phyloP scores from a whole-genome alignment of 441 rosid species.

The Aleurites moluccanus region DNA sequence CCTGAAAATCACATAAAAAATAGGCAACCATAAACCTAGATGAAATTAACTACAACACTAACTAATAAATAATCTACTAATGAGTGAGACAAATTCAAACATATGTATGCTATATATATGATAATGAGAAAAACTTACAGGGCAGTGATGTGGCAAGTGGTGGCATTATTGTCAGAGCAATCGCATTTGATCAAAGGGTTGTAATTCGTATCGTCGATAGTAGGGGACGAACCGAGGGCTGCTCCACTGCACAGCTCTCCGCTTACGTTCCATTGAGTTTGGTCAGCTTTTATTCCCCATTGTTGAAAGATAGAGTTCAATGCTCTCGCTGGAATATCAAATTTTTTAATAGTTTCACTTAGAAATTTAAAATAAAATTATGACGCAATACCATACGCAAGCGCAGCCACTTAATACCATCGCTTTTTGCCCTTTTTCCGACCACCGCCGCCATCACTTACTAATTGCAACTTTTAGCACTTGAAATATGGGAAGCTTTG shows the following conservation, averaged over 20 bases:
- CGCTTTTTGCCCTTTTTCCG: no score
- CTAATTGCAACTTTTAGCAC: no score
- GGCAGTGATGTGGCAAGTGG: slow-evolving; percentile 53
- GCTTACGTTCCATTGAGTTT: slow-evolving; percentile 48
- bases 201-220: slow-evolving; percentile 27
- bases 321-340: slow-evolving; percentile 36
- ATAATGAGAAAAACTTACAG: slow-evolving; percentile 34
- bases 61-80: background rate
- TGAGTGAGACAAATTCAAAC: background rate
- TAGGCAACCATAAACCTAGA: background rate
- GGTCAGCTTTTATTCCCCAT: slow-evolving; percentile 46
- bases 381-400: no score
- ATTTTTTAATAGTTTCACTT: no score
- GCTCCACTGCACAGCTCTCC: slow-evolving; percentile 63
- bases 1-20: slow-evolving; percentile 31
- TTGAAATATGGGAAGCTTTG: no score
- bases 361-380: no score
- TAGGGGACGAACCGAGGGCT: slow-evolving; percentile 36
- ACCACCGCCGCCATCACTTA: no score
- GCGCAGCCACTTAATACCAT: no score
- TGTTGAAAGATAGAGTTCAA: slow-evolving; percentile 48
- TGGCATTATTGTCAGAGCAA: slow-evolving; percentile 37
- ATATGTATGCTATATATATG: background rate
- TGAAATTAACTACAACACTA: background rate
- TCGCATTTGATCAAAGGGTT: slow-evolving; percentile 71